Percentiles rank a stretch among this genome's conserved stretches.
Evolutionary conservation across 805 yeast species (phyloP).

Genomic region (Kuraishia floccosa): DNA sequence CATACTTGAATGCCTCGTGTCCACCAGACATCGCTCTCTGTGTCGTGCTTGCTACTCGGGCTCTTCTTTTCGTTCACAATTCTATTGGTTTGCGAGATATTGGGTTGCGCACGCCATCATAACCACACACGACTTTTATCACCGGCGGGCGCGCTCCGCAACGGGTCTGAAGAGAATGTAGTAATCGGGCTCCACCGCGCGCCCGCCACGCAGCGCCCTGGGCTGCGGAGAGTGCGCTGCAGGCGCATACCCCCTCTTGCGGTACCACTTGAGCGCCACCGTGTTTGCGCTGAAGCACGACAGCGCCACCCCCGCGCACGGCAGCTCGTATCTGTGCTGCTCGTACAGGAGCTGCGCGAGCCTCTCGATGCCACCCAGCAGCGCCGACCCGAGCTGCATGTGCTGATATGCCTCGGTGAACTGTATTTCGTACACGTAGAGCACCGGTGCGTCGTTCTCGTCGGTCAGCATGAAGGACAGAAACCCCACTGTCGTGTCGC

Average conservation of each 20-base stretch:
- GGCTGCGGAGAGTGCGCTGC: slow-evolving; percentile 34
- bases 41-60: too few species aligned
- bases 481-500: slow-evolving; percentile 23
- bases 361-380: slow-evolving; percentile 25
- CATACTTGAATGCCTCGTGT: too few species aligned
- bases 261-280: slow-evolving; percentile 32
- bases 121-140: not conserved
- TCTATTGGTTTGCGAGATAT: too few species aligned
- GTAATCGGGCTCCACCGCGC: slow-evolving; percentile 27
- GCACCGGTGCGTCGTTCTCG: slow-evolving; percentile 24
- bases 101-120: too few species aligned
- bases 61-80: too few species aligned
- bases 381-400: slow-evolving; percentile 21
- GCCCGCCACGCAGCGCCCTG: slow-evolving; percentile 25
- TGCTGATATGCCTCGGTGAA: slow-evolving; percentile 23
- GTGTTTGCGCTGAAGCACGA: slow-evolving; percentile 40
- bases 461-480: slow-evolving; percentile 31
- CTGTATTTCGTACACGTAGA: slow-evolving; percentile 52
- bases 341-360: slow-evolving; percentile 12
- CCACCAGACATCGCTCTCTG: too few species aligned
- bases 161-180: slow-evolving; percentile 18
- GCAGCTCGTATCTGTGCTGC: slow-evolving; percentile 1
- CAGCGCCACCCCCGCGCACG: slow-evolving; percentile 21
- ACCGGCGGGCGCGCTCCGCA: not conserved
- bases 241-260: slow-evolving; percentile 21